Evolutionary conservation across 1,139 yeast genomes (phyloP), one percentile per base, ranked within the genome.

Genomic region (Komagataea norvegica): DNA sequence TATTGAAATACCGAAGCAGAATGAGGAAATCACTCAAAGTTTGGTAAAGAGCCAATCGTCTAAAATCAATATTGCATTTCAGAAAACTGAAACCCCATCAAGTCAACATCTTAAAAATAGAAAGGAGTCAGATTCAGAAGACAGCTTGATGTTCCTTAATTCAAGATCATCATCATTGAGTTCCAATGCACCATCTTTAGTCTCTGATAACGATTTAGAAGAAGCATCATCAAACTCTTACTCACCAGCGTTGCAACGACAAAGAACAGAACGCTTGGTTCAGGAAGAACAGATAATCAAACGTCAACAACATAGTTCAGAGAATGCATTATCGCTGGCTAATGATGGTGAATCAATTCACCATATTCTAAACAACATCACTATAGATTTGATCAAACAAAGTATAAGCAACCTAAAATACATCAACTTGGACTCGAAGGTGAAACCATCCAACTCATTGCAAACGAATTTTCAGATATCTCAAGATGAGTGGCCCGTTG

Each of bases 331-430:
- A 13, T 24, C 36, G 4, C 26, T 51, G 1, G 52, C 54, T 2
- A 43, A 43, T 19, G 48, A 48, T 16, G 56, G 56, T 1, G 44
- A 41, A 29, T 51, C 56, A 11, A 52, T 52, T n/a, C 38, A 36
- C 14, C 24, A 34, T 5, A 44, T 49, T 8, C 36, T 52, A 10
- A 49, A 52, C 33, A 37, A 34, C 11, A 40, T 45, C 18, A 41
- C 52, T 2, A 45, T 50, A 10, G 54, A 49, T 21, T 36, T 52
- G 33, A 44, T 50, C 11, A 48, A 48, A 27, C 45, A 42, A 30
- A 44, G 52, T 25, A 51, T 52, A n/a, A 41, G 43, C 5, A 44
- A 47, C 29, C 25, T 52, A 17, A 40, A 45, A 21, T 51, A 44
- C 23, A 44, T 52, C 9, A 37, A 47, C 26, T 26, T 49, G 13